phyloP scores from a whole-genome alignment of 192 early-diverging fungal genomes.

The Coemansia sp. region DNA sequence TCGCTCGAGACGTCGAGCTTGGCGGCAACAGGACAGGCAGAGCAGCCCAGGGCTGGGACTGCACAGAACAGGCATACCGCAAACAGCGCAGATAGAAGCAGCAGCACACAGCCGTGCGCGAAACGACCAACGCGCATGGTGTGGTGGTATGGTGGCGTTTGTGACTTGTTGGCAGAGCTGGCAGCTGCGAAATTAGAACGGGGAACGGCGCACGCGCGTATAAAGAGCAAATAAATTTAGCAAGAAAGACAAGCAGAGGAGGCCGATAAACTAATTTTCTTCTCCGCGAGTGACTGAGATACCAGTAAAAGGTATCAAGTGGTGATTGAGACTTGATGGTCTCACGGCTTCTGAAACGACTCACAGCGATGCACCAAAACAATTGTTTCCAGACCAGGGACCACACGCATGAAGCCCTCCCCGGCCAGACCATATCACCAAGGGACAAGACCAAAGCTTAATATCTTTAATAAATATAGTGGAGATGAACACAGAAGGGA shows the following conservation, averaged over 20 bases:
- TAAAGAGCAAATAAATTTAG: not conserved
- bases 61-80: not conserved
- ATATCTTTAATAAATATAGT: not conserved
- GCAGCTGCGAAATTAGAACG: not conserved
- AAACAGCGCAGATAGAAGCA: not conserved
- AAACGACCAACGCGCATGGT: not conserved
- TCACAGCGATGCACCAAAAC: not conserved
- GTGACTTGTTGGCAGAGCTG: not conserved
- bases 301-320: constrained; percentile 3
- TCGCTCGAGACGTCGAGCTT: not conserved
- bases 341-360: not conserved
- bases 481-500: not conserved
- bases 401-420: not conserved
- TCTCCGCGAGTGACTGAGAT: not conserved
- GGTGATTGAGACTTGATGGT: not conserved
- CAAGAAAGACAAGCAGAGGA: not conserved
- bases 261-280: not conserved
- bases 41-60: not conserved
- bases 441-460: not conserved
- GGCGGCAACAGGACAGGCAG: not conserved
- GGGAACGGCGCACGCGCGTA: not conserved
- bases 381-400: not conserved
- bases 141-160: not conserved
- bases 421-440: not conserved
- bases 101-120: not conserved